Percentiles rank a stretch among this genome's conserved stretches.
phyloP scores from a whole-genome alignment of 2,329 filamentous ascomycete species.

The Trichoderma sp. region DNA sequence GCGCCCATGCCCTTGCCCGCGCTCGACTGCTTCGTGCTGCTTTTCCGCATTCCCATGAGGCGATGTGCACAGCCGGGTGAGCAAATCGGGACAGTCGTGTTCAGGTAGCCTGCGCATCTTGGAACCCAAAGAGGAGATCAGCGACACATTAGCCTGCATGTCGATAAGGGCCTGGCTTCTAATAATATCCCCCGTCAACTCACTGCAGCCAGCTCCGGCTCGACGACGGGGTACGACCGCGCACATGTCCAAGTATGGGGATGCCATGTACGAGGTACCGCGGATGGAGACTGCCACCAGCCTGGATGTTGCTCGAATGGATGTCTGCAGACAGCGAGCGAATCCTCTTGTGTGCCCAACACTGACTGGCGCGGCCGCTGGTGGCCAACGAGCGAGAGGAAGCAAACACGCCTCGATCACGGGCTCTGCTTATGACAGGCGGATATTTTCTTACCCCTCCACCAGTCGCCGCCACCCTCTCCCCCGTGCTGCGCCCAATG shows the following conservation, averaged over 20 bases:
- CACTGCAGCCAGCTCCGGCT: conserved; percentile 7
- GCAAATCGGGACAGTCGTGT: conserved; percentile 2
- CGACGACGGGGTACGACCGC: conserved; percentile 14
- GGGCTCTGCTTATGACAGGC: conserved; percentile 21
- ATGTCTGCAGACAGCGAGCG: conserved; percentile 7
- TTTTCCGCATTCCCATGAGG: conserved; percentile 1
- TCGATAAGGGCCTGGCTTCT: conserved; percentile 16
- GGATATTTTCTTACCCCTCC: conserved; percentile 20
- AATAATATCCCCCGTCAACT: conserved; percentile 25
- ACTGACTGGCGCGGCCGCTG: conserved; percentile 18
- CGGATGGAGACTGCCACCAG: neutral
- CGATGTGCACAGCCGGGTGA: conserved; percentile 6
- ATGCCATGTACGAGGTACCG: neutral
- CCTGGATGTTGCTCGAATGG: too few relatives aligned
- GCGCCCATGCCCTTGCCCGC: neutral
- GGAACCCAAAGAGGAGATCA: conserved; percentile 15
- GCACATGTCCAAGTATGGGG: conserved; percentile 6
- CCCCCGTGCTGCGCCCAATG: conserved; percentile 23
- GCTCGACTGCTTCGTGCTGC: neutral
- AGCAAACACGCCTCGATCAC: conserved; percentile 23
- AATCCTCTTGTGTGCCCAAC: conserved; percentile 27
- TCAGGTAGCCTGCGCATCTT: conserved; percentile 14
- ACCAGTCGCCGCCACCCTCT: conserved; percentile 10
- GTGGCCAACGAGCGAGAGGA: conserved; percentile 15
- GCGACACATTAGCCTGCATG: conserved; percentile 16